Percentiles rank a stretch among this genome's conserved stretches.
Evolutionary conservation across 2,329 filamentous ascomycete genomes (phyloP).

Genomic region (Monosporascus sp.): DNA sequence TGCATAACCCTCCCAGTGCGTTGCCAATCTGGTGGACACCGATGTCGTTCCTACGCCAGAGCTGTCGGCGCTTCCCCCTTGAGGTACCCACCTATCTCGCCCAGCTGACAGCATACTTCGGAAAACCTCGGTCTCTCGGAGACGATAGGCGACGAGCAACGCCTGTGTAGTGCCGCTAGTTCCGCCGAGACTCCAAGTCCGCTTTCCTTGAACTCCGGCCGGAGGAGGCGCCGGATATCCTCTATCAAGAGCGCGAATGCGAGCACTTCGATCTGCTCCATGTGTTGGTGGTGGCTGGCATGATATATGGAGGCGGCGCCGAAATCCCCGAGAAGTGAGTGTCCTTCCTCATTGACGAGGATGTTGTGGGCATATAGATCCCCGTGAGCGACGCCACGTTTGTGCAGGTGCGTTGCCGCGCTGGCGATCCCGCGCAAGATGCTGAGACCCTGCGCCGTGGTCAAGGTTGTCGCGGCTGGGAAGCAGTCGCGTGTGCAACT

Average conservation of each 20-base stretch:
- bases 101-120: conserved; percentile 19
- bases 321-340: conserved; percentile 43
- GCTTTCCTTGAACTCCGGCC: conserved; percentile 6
- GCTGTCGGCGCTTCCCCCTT: conserved; percentile 1
- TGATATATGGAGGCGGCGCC: conserved; percentile 42
- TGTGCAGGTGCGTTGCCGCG: conserved; percentile 39
- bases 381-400: conserved; percentile 38
- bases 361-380: conserved; percentile 46
- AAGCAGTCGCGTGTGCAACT: conserved; percentile 43
- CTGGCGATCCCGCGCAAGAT: conserved; percentile 37
- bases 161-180: conserved; percentile 23
- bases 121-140: conserved; percentile 27
- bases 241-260: conserved; percentile 44
- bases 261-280: conserved; percentile 42
- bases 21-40: too few species aligned
- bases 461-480: conserved; percentile 23
- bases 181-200: conserved; percentile 8
- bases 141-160: conserved; percentile 22
- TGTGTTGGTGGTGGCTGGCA: conserved; percentile 13
- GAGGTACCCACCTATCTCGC: conserved; percentile 8
- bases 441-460: conserved; percentile 23
- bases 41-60: neutral
- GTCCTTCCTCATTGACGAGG: conserved; percentile 32
- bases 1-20: too few species aligned
- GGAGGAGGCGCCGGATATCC: conserved; percentile 34